phyloP scores from a whole-genome alignment of 225 moss, liverwort and hornwort genomes.

The Sphagnum tenellum region DNA sequence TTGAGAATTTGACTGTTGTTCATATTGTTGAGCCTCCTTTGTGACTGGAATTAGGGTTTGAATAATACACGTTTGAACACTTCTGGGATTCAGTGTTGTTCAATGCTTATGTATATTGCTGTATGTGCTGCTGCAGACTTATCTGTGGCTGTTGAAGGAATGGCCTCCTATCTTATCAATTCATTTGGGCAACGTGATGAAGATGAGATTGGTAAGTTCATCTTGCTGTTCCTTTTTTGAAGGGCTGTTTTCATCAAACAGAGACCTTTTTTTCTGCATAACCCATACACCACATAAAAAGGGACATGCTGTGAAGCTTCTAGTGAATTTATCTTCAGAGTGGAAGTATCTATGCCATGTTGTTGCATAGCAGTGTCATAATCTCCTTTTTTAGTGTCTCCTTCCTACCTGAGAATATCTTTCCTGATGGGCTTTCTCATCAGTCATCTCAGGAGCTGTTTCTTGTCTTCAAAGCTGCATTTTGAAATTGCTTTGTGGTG shows the following conservation, averaged over 20 bases:
- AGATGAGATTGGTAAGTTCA: conserved; percentile 46
- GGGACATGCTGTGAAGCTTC: no score
- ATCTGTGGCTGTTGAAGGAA: conserved; percentile 45
- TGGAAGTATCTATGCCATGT: no score
- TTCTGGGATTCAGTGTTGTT: neutral
- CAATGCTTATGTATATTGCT: neutral
- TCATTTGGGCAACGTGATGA: conserved; percentile 47
- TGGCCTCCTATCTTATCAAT: conserved; percentile 57
- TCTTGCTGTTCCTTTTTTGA: conserved; percentile 3
- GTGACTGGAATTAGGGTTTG: neutral
- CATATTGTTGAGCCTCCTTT: no score
- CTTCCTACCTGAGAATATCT: no score
- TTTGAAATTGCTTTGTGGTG: no score
- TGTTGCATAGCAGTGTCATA: no score
- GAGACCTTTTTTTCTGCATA: neutral
- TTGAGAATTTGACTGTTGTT: neutral
- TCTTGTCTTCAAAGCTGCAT: no score
- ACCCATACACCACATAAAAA: neutral
- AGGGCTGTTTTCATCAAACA: neutral
- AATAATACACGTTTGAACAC: neutral
- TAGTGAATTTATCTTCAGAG: no score
- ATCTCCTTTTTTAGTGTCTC: no score
- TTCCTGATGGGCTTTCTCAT: no score
- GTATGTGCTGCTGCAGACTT: conserved; percentile 34
- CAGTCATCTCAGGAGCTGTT: no score